A percentile compares a stretch with the other conserved stretches of the same genome.
Evolutionary conservation across 352 stramenopile species (phyloP).

Genomic region (Pythium phragmiticola): DNA sequence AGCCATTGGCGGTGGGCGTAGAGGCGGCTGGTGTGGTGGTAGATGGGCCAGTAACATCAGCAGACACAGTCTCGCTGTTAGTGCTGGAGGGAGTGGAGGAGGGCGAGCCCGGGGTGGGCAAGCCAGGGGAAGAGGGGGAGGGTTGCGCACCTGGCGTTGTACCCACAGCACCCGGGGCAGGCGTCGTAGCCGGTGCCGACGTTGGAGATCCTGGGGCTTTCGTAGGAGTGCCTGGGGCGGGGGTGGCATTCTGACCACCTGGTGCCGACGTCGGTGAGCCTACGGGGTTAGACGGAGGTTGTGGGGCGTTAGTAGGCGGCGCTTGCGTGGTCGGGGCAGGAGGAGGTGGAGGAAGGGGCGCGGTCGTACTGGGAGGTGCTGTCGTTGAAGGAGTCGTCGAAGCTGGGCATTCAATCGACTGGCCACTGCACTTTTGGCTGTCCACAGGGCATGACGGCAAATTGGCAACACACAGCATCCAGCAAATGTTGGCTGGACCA

Average conservation of each 20-base stretch:
- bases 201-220: neutral
- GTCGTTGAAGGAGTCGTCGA: slow-evolving; percentile 3
- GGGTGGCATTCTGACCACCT: neutral
- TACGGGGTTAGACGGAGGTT: slow-evolving; percentile 5
- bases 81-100: neutral
- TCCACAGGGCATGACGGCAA: slow-evolving; percentile 30
- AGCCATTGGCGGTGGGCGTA: no score
- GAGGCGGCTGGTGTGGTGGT: neutral
- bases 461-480: slow-evolving; percentile 57
- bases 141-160: no score
- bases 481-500: slow-evolving; percentile 39
- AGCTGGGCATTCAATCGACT: slow-evolving; percentile 33
- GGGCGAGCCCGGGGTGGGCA: no score
- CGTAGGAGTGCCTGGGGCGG: neutral
- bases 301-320: slow-evolving; percentile 13
- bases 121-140: no score
- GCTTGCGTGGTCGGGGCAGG: slow-evolving; percentile 4
- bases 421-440: slow-evolving; percentile 37
- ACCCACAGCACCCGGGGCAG: neutral
- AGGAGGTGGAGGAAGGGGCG: slow-evolving; percentile 7
- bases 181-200: slow-evolving; percentile 10
- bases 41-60: slow-evolving; percentile 1
- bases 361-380: slow-evolving; percentile 12
- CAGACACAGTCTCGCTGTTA: slow-evolving; percentile 5
- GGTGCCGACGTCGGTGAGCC: slow-evolving; percentile 8